Conservation (phyloP, 2,329 filamentous ascomycete genomes). For the Hypoxylon sp. region DNA sequence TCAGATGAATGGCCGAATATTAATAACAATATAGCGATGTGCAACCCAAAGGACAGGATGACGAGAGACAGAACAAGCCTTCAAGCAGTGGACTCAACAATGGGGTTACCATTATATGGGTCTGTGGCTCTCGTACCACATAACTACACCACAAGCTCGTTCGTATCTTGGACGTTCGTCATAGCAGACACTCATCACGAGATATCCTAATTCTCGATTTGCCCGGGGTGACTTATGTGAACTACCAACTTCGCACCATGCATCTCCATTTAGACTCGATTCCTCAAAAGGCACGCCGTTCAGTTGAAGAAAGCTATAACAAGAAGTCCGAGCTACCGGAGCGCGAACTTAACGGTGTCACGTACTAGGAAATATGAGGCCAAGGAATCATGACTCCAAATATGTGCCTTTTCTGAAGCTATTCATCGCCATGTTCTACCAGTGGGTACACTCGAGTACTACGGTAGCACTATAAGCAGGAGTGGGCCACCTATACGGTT, state of each 20-base stretch:
- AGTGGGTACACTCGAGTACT: slow-evolving; percentile 31
- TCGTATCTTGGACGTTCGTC: slow-evolving; percentile 28
- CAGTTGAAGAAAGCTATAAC: slow-evolving; percentile 16
- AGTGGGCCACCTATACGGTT: slow-evolving; percentile 31
- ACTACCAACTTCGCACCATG: slow-evolving; percentile 16
- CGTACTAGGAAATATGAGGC: slow-evolving; percentile 34
- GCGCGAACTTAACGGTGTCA: slow-evolving; percentile 34
- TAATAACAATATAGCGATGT: slow-evolving; percentile 34
- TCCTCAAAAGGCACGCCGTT: slow-evolving; percentile 3
- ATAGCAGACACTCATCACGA: slow-evolving; percentile 41
- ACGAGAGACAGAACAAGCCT: slow-evolving; percentile 38
- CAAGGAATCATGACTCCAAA: slow-evolving; percentile 34
- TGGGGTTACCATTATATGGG: slow-evolving; percentile 24
- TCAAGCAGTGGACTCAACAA: slow-evolving; percentile 24
- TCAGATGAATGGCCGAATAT: slow-evolving; percentile 37
- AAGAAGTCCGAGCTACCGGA: slow-evolving; percentile 16
- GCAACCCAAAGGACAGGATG: slow-evolving; percentile 33
- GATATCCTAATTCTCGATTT: slow-evolving; percentile 25
- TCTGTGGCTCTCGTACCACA: slow-evolving; percentile 23
- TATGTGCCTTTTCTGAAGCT: slow-evolving; percentile 18
- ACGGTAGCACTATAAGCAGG: slow-evolving; percentile 35
- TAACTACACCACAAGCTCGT: slow-evolving; percentile 28
- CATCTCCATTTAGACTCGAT: slow-evolving; percentile 27
- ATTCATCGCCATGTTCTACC: slow-evolving; percentile 34
- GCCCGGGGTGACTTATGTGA: slow-evolving; percentile 12